A percentile compares a stretch with the other conserved stretches of the same genome.
These are phyloP conservation scores for Seiridium unicorne DNA, from an alignment of 2,329 filamentous ascomycete species.

Conservation along the genomic window DNA sequence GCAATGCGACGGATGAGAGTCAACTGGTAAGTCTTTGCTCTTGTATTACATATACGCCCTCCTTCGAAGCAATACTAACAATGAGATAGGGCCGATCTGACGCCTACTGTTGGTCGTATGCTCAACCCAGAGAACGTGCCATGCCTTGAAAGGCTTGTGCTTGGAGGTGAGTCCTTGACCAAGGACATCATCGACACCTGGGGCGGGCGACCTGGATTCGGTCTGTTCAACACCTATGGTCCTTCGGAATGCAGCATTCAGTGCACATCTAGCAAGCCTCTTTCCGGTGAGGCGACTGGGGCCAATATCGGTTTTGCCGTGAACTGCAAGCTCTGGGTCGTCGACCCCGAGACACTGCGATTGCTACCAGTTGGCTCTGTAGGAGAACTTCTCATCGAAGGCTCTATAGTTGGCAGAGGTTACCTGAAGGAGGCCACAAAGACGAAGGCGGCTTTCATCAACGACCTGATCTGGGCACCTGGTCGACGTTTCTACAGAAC, in stretches of 20 bases:
- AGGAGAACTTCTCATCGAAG: conserved; percentile 5
- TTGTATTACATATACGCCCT: no score
- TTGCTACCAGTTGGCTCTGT: background rate
- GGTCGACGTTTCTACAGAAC: conserved; percentile 1
- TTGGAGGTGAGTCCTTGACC: conserved; percentile 24
- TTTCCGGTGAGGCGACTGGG: background rate
- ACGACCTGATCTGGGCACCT: conserved; percentile 10
- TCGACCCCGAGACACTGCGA: background rate
- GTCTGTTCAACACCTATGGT: background rate
- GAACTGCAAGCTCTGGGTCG: background rate
- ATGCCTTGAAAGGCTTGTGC: conserved; percentile 16
- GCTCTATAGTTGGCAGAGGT: conserved; percentile 1
- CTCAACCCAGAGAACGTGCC: conserved; percentile 21
- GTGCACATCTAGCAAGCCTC: background rate
- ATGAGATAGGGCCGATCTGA: conserved; percentile 16
- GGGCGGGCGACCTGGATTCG: background rate
- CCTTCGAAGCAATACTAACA: no score
- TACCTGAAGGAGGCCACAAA: background rate
- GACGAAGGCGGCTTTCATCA: background rate
- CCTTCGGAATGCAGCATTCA: background rate
- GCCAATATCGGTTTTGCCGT: background rate
- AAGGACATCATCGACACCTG: background rate
- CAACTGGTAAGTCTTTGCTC: conserved; percentile 12
- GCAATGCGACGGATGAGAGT: conserved; percentile 15
- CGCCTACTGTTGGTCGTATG: conserved; percentile 24